Base-by-base conservation (phyloP, 768 basidiomycete genomes). In the Panaeolus papilionaceus region DNA sequence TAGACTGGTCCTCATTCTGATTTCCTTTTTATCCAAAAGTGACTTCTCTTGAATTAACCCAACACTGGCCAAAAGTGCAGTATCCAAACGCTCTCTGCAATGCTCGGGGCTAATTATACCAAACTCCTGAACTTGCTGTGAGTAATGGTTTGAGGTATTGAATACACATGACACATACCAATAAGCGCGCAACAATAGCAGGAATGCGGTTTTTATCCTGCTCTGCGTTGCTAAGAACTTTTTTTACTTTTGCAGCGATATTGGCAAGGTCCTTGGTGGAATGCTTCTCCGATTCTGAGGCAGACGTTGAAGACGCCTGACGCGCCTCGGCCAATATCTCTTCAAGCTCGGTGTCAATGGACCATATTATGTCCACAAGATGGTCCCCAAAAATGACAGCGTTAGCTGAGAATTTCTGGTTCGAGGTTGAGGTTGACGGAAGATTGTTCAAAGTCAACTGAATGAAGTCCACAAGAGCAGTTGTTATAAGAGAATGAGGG, bases 291-390 rank as follows among this genome's bases (percentile, higher is more conserved):
- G 76, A 73, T n/a, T 82, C 80, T 44, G 80, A 73, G 68, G 71
- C 73, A 58, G 54, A 8, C 28, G 77, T 75, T 40, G 79, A 74
- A 54, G 86, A 72, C 51, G 81, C 71, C 37, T 74, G 67, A 75
- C 86, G 88, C 54, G 84, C 83, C 70, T 93, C 91, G 14, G 77
- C 75, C 40, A 90, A 70, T 37, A 89, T 76, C 72, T 94, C 93
- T 66, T 95, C 94, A 67, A 95, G 76, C 70, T 91, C 88, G 42
- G 86, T 82, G 78, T 95, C 94, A 54, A 92, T 76, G 20, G 92
- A 85, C 94, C 94, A 96, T 54, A 94, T 82, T 72, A 92, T 83
- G 75, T 96, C 94, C 23, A 96, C 85, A 2, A 95, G 80, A 58
- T 87, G 77, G 71, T 94, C 92, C 11, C 90, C 89, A 66, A 94